Base-by-base conservation (phyloP, 2,329 filamentous ascomycete genomes). In the Aspergillus sp. region DNA sequence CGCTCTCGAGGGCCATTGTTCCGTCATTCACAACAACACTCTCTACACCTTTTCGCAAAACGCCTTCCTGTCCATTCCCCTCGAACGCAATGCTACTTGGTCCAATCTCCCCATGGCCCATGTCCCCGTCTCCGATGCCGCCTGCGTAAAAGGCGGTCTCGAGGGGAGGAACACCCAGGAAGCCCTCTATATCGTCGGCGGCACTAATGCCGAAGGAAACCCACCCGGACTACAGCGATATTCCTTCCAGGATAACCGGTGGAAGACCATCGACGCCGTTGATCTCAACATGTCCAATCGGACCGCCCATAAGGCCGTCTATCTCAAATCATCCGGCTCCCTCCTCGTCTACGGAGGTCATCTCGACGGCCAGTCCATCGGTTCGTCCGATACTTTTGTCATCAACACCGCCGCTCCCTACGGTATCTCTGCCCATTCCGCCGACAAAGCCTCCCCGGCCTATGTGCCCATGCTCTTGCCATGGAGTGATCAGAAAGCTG, bases 311-410 rank as follows among this genome's bases (percentile, higher is more conserved):
- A 86, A 83, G 59, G 87, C 88, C 11, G 80, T 83, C 16, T 96
- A 91, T 66, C 76, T 97, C 49, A 80, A 84, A 56, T 79, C 80
- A 19, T 82, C 84, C 14, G 80, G 89, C 50, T 81, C 83, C 3
- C 88, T 97, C 50, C 73, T 96, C 20, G 79, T 96, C 22, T 96
- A 92, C 67, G 89, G 86, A 30, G 93, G 93, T 43, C 84, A 80
- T 14, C 83, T 86, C 61, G 82, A 85, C 60, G 83, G 82, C 22
- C 74, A 73, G 32, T 70, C 74, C 8, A 71, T 75, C 6, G 75
- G 82, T 1, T 91, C 89, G 1, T 83, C 86, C 1, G 81, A 90
- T 60, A 93, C 90, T 0, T 95, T 92, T 63, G 79, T 87, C 16
- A 84, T 96, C 53, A 76, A 79, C 2, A 85, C 87, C 1, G 78